Evolutionary conservation across 2,329 filamentous ascomycete species (phyloP).

Genomic region (Fusarium napiforme): DNA sequence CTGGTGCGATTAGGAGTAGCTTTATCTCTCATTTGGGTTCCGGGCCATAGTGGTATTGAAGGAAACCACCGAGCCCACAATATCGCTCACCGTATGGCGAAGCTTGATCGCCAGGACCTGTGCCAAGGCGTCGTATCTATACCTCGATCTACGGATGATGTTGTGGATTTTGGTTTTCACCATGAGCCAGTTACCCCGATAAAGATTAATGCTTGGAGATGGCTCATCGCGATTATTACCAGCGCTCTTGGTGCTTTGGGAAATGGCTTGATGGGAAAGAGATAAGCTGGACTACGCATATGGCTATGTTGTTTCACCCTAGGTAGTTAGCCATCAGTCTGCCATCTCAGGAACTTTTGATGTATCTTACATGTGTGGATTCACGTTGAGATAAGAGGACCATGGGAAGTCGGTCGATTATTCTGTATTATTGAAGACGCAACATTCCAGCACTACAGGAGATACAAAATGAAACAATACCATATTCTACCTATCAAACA

Average conservation of each 20-base stretch:
- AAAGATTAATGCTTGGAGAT: not conserved
- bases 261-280: not conserved
- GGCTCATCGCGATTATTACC: not conserved
- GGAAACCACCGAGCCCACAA: not conserved
- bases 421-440: not conserved
- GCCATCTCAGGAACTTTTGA: not conserved
- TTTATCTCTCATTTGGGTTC: not conserved
- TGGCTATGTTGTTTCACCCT: no score
- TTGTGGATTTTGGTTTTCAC: not conserved
- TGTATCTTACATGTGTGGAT: not conserved
- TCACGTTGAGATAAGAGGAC: not conserved
- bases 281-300: not conserved
- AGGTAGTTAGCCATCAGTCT: not conserved
- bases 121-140: not conserved
- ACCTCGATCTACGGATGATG: not conserved
- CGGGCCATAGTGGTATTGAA: not conserved
- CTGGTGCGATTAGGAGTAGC: not conserved
- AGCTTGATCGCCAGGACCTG: not conserved
- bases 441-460: not conserved
- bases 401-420: not conserved
- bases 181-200: not conserved
- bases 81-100: not conserved
- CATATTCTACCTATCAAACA: constrained; percentile 17
- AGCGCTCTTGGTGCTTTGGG: not conserved
- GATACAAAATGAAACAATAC: not conserved